Evolutionary conservation across 1,284 basidiomycete species (phyloP).

Genomic region (Heterobasidion parviporum): DNA sequence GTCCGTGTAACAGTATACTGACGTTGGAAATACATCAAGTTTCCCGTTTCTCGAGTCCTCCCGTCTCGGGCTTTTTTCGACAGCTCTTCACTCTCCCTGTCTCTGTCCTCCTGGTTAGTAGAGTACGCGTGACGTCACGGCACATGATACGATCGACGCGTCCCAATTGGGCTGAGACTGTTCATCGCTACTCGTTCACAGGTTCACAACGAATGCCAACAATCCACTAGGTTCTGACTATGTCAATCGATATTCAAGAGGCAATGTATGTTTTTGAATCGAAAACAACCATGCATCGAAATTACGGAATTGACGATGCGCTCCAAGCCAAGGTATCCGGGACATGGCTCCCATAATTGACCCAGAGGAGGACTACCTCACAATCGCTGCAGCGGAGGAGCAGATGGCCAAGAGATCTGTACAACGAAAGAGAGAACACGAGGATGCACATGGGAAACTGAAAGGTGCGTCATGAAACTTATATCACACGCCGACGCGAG

Average conservation of each 20-base stretch:
- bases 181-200: background rate
- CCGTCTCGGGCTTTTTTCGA: background rate
- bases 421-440: conserved; percentile 52
- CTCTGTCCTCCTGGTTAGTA: background rate
- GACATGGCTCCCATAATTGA: conserved; percentile 64
- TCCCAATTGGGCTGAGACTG: background rate
- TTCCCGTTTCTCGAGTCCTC: too few species aligned
- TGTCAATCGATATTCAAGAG: background rate
- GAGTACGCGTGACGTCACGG: conserved; percentile 1
- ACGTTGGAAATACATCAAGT: too few species aligned
- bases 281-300: background rate
- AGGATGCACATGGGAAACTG: conserved; percentile 51
- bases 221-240: background rate
- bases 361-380: conserved; percentile 67
- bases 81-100: background rate
- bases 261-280: background rate
- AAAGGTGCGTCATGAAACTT: conserved; percentile 35
- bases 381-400: conserved; percentile 63
- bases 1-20: too few species aligned
- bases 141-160: background rate
- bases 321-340: conserved; percentile 46
- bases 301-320: background rate
- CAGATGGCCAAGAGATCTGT: conserved; percentile 48
- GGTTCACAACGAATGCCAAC: too few species aligned
- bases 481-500: background rate